phyloP scores from a whole-genome alignment of 805 yeast species.

The Blastobotrys mokoenaii region DNA sequence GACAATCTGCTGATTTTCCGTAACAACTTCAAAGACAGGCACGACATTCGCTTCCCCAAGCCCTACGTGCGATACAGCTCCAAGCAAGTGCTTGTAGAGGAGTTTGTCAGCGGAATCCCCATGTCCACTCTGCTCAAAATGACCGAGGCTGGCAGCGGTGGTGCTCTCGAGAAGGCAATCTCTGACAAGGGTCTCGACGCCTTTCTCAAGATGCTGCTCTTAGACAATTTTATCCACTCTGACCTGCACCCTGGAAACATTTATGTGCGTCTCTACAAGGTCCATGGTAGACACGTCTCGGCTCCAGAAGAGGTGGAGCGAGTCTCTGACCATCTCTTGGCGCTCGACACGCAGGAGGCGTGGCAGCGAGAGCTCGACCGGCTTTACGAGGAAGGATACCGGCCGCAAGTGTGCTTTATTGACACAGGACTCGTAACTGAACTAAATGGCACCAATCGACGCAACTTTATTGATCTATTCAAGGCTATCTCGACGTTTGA shows the following conservation, averaged over 20 bases:
- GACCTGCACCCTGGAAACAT: constrained; percentile 97
- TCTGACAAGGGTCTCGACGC: constrained; percentile 85
- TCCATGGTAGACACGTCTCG: constrained; percentile 16
- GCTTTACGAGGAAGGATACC: constrained; percentile 50
- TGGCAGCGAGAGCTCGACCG: constrained; percentile 41
- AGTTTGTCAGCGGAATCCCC: constrained; percentile 73
- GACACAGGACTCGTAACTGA: constrained; percentile 95
- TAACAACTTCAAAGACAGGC: constrained; percentile 49
- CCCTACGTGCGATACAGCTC: constrained; percentile 61
- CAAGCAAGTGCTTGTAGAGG: constrained; percentile 74
- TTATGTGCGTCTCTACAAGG: constrained; percentile 54
- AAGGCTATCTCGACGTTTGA: constrained; percentile 84
- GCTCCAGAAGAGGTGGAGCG: constrained; percentile 18
- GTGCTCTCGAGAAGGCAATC: constrained; percentile 38
- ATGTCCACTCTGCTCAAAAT: constrained; percentile 56
- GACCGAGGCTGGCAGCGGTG: constrained; percentile 30
- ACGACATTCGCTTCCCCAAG: constrained; percentile 70
- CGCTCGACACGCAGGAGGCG: constrained; percentile 25
- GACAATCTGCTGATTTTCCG: constrained; percentile 66
- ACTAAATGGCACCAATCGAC: constrained; percentile 63
- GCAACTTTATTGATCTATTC: constrained; percentile 83
- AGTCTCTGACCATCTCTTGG: constrained; percentile 18
- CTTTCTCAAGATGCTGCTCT: constrained; percentile 82
- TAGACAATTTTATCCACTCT: constrained; percentile 92
- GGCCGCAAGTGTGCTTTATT: constrained; percentile 80